Percentiles rank a stretch among this genome's conserved stretches.
phyloP scores from a whole-genome alignment of 169 alveolate species.

The Babesia microti region DNA sequence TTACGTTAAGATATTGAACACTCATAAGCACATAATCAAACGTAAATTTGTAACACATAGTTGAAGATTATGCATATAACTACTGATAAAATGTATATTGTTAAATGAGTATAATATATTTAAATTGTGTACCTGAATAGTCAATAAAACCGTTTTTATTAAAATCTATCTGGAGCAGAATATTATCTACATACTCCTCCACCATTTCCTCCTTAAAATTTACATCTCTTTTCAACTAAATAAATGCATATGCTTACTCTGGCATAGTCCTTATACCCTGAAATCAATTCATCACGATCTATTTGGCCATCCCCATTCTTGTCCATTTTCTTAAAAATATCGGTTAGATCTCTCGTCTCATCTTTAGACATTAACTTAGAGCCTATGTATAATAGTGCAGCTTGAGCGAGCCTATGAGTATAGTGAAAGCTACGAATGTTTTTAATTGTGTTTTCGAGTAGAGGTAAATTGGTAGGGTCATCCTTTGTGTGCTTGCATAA shows the following conservation, averaged over 20 bases:
- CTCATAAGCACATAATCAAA: too few relatives aligned
- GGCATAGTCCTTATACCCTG: constrained; percentile 70
- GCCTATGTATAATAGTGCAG: constrained; percentile 80
- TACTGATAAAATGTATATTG: too few relatives aligned
- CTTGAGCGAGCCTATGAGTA: constrained; percentile 78
- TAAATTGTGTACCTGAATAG: constrained; percentile 52
- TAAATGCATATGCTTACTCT: constrained; percentile 13
- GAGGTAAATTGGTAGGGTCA: constrained; percentile 52
- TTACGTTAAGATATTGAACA: too few relatives aligned
- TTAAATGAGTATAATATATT: not conserved
- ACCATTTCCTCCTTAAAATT: constrained; percentile 68
- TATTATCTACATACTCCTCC: constrained; percentile 73
- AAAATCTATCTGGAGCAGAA: constrained; percentile 71
- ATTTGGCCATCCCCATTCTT: constrained; percentile 77
- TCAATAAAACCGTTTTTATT: constrained; percentile 77
- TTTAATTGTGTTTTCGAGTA: constrained; percentile 61
- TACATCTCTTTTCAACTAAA: not conserved
- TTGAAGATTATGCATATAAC: too few relatives aligned
- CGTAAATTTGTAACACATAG: too few relatives aligned
- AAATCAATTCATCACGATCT: constrained; percentile 70
- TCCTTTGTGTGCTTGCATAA: constrained; percentile 60
- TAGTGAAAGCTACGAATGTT: constrained; percentile 72
- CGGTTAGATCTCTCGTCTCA: constrained; percentile 75
- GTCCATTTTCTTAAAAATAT: constrained; percentile 80
- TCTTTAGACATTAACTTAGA: constrained; percentile 77